Conservation (phyloP, 1,139 yeast species). For the Kodamaea suecica region DNA sequence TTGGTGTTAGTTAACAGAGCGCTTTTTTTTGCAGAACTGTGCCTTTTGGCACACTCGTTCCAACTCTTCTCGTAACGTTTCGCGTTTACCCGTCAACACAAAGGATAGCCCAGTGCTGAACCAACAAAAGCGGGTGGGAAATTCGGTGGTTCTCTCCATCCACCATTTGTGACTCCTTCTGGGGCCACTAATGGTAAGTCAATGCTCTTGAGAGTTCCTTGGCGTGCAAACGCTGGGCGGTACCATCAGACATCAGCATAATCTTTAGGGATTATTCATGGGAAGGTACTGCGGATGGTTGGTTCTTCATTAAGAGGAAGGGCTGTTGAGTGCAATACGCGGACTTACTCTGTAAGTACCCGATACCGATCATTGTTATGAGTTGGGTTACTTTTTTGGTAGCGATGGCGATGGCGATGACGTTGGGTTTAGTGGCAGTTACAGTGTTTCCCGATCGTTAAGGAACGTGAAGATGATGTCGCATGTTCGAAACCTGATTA, state of each 20-base stretch:
- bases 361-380: conserved; percentile 78
- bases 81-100: conserved; percentile 68
- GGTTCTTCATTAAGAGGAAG: conserved; percentile 42
- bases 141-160: conserved; percentile 77
- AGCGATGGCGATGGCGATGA: neutral
- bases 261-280: conserved; percentile 44
- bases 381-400: conserved; percentile 31
- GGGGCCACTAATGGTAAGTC: conserved; percentile 9
- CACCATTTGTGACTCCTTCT: conserved; percentile 21
- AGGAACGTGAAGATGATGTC: too few relatives aligned
- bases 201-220: conserved; percentile 68
- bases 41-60: conserved; percentile 29
- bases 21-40: conserved; percentile 10
- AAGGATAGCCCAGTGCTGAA: conserved; percentile 21
- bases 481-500: too few relatives aligned
- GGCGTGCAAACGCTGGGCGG: conserved; percentile 73
- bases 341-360: conserved; percentile 56
- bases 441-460: too few relatives aligned
- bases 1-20: too few relatives aligned
- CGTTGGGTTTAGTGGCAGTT: neutral
- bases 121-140: conserved; percentile 65
- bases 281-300: conserved; percentile 76
- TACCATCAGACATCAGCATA: conserved; percentile 61
- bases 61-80: conserved; percentile 49
- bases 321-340: conserved; percentile 80